These are phyloP conservation scores for Oxyria digyna DNA, from an alignment of 148 eudicot species.

Conservation along the genomic window DNA sequence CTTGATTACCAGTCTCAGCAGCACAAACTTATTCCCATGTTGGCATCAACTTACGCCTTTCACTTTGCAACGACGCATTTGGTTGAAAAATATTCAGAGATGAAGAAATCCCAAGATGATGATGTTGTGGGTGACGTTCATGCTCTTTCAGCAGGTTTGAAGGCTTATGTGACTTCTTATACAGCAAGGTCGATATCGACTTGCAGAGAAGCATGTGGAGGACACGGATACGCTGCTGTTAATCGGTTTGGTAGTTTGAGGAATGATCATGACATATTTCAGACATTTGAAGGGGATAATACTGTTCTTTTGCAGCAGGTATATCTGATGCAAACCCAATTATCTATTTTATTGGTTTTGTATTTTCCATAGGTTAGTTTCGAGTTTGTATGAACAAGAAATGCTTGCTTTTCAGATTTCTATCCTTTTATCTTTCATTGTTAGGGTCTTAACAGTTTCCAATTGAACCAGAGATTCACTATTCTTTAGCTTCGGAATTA, in stretches of 20 bases:
- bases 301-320: conserved; percentile 97
- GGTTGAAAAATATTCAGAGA: conserved; percentile 75
- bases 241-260: conserved; percentile 89
- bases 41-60: conserved; percentile 87
- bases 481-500: too few relatives aligned
- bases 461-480: too few relatives aligned
- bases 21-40: conserved; percentile 90
- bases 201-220: conserved; percentile 96
- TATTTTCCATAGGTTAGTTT: too few relatives aligned
- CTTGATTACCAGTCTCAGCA: conserved; percentile 96
- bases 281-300: conserved; percentile 98
- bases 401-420: too few relatives aligned
- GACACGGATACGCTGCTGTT: conserved; percentile 96
- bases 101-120: conserved; percentile 86
- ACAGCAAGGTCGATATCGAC: conserved; percentile 73
- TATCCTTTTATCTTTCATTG: too few relatives aligned
- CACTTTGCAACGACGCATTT: conserved; percentile 67
- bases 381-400: too few relatives aligned
- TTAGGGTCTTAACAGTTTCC: too few relatives aligned
- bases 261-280: conserved; percentile 94
- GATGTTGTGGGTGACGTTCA: conserved; percentile 73
- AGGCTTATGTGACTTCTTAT: conserved; percentile 81
- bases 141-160: conserved; percentile 88
- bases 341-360: too few relatives aligned
- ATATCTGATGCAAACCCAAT: too few relatives aligned